Evolutionary conservation across 257 asterid species (phyloP).

Genomic region (Galeopsis tetrahit): DNA sequence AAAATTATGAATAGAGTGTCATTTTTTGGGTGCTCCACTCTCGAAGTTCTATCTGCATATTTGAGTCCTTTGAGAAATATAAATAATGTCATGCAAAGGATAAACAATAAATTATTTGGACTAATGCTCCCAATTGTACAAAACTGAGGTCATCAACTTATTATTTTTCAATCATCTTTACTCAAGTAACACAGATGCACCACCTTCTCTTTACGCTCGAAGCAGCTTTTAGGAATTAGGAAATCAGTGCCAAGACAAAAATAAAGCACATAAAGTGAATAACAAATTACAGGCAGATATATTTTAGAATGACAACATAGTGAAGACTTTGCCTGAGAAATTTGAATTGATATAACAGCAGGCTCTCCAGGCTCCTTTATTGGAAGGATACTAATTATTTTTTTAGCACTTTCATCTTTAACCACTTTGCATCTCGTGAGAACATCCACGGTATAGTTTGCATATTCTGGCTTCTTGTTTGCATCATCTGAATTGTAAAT

Average conservation of each 20-base stretch:
- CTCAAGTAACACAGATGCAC: neutral
- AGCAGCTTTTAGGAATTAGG: conserved; percentile 20
- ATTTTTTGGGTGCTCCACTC: neutral
- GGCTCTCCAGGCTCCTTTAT: conserved; percentile 88
- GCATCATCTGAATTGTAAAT: conserved; percentile 62
- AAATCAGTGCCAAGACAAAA: conserved; percentile 24
- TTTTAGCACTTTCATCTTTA: conserved; percentile 75
- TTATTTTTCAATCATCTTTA: conserved; percentile 8
- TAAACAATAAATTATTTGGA: neutral
- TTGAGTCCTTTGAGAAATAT: neutral
- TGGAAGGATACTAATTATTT: conserved; percentile 59
- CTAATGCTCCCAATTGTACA: conserved; percentile 3
- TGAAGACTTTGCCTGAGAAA: conserved; percentile 75
- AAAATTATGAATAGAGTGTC: neutral
- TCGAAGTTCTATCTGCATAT: neutral
- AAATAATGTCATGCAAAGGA: conserved; percentile 3
- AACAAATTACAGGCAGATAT: conserved; percentile 1
- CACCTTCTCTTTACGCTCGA: neutral
- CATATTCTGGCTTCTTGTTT: conserved; percentile 82
- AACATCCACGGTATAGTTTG: conserved; percentile 78
- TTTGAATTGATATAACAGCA: conserved; percentile 75
- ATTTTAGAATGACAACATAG: conserved; percentile 22
- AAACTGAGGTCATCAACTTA: conserved; percentile 8
- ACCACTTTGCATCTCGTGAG: conserved; percentile 80
- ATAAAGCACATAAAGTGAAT: neutral